These are phyloP conservation scores for Fusarium albidum DNA, from an alignment of 2,329 filamentous ascomycete species.

Conservation along the genomic window DNA sequence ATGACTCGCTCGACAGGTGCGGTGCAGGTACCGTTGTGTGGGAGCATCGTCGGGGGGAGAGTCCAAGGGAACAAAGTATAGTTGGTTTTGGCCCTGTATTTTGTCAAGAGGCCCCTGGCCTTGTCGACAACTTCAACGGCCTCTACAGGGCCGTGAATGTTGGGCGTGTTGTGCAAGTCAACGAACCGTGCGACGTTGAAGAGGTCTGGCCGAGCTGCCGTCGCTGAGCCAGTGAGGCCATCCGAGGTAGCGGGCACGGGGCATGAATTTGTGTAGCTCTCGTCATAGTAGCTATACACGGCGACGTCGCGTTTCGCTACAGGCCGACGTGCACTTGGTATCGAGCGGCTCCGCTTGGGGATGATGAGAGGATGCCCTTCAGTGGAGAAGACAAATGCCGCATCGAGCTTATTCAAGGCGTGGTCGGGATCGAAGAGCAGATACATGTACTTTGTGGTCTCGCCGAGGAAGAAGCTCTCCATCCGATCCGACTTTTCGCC, in stretches of 20 bases:
- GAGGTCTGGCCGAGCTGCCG: conserved; percentile 80
- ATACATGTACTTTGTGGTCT: conserved; percentile 96
- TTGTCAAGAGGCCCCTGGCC: conserved; percentile 51
- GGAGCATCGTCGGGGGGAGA: conserved; percentile 77
- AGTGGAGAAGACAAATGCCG: conserved; percentile 91
- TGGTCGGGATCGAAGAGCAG: conserved; percentile 87
- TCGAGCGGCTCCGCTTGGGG: conserved; percentile 55
- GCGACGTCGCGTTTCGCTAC: conserved; percentile 20
- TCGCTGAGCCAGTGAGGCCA: conserved; percentile 79
- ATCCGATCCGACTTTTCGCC: conserved; percentile 93
- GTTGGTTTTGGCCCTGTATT: conserved; percentile 69
- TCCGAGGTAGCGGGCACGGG: conserved; percentile 66
- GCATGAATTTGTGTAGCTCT: conserved; percentile 68
- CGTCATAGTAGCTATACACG: conserved; percentile 50
- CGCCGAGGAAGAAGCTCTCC: conserved; percentile 98
- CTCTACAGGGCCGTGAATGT: conserved; percentile 60
- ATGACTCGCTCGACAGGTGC: conserved; percentile 75
- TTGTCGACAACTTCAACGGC: conserved; percentile 54
- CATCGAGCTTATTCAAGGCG: conserved; percentile 86
- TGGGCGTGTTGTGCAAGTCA: conserved; percentile 79
- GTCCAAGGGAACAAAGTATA: conserved; percentile 95
- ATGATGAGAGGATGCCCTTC: conserved; percentile 94
- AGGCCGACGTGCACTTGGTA: conserved; percentile 7
- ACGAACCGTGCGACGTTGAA: conserved; percentile 91
- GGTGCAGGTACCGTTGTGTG: conserved; percentile 78